phyloP scores from a whole-genome alignment of 1,284 basidiomycete genomes.

The Naganishia sp. region DNA sequence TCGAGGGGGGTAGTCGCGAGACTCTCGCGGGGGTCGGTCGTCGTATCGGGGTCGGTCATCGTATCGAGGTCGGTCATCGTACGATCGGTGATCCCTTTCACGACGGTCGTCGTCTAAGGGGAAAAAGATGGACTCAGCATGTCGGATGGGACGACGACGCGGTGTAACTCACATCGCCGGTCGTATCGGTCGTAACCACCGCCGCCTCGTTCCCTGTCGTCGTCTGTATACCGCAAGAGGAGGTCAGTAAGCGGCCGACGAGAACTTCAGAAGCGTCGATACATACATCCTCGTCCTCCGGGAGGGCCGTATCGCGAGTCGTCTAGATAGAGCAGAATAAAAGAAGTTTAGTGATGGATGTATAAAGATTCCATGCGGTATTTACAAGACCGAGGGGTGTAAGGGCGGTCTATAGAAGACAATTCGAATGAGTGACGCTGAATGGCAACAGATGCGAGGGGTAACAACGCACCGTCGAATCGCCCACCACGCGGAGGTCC shows the following conservation, averaged over 20 bases:
- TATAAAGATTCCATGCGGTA: not conserved
- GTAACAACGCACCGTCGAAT: conserved; percentile 32
- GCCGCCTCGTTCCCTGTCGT: conserved; percentile 38
- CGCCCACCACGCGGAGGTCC: conserved; percentile 38
- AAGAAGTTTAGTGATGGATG: not conserved
- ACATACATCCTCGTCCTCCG: conserved; percentile 39
- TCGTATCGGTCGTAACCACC: conserved; percentile 39
- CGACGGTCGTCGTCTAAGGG: conserved; percentile 21
- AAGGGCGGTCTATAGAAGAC: conserved; percentile 45
- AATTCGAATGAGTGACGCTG: conserved; percentile 6
- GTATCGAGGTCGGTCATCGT: conserved; percentile 49
- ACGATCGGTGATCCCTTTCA: conserved; percentile 47
- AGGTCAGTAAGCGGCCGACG: not conserved
- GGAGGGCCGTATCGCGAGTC: conserved; percentile 50
- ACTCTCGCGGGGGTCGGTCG: conserved; percentile 50
- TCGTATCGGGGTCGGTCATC: conserved; percentile 63
- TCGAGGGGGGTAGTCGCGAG: conserved; percentile 45
- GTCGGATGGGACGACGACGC: not conserved
- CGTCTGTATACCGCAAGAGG: conserved; percentile 30
- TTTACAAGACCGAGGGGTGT: conserved; percentile 50
- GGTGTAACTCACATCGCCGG: conserved; percentile 34
- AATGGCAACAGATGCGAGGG: not conserved
- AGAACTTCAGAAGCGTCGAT: conserved; percentile 45
- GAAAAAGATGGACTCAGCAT: not conserved
- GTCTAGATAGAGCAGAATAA: conserved; percentile 29